Evolutionary conservation across 23 red algal species (phyloP), one percentile per base, ranked within the genome.

Genomic region (Chondrus crispus): DNA sequence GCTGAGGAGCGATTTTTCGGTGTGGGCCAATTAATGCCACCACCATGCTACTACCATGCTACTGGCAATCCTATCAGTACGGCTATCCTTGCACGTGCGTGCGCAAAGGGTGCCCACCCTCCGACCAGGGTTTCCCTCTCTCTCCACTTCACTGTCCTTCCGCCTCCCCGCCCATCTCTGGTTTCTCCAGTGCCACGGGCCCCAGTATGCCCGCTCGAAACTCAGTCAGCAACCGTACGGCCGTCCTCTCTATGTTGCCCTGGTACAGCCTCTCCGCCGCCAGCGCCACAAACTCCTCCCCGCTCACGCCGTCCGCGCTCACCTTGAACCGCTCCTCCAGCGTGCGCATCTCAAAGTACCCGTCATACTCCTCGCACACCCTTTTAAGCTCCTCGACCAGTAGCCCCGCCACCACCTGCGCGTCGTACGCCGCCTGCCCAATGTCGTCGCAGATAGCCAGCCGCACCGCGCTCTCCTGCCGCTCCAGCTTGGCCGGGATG

Each of bases 401-500:
- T 18, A 85, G 39, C 46, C 70, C 92, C 3, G 97, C 97, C 36
- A 93, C 88, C 6, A 93, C 33, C 62, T 99, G 88, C 42, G 53
- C 70, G 82, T 99, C 97, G 60, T 99, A 99, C 24, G 97, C 92
- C 6, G 94, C 94, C 60, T 89, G 81, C 47, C 97, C 97, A 30
- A 99, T 99, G 60, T 99, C 97, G 74, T 99, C 85, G 62, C 97
- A 99, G 43, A 96, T 81, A 35, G 97, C 97, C 4, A 99, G 41
- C 33, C 88, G 80, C 24, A 92, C 26, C 33, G 97, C 93, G 26
- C 87, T 87, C 30, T 79, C 83, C 74, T 99, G 97, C 3, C 60
- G 69, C 33, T 95, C 92, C 12, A 99, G 74, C 50, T 96, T 99
- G 2, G 93, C 87, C 0, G 97, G 97, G 71, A 99, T 99, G 41